Evolutionary conservation across 805 yeast genomes (phyloP).

Genomic region (Babjeviella inositovora): DNA sequence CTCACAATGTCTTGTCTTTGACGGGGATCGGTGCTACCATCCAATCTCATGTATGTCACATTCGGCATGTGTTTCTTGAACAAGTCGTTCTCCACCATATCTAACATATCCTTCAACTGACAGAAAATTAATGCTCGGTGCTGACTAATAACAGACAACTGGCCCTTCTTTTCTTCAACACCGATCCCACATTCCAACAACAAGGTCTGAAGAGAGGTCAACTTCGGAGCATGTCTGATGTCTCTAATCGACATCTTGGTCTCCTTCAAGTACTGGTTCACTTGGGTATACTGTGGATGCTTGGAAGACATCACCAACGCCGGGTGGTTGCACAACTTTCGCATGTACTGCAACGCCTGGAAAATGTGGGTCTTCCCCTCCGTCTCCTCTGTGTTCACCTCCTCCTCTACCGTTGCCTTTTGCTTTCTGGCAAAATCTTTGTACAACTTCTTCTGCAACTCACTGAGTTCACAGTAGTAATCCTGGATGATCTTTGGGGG

Average conservation of each 20-base stretch:
- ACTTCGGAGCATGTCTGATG: slow-evolving; percentile 81
- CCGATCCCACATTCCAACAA: slow-evolving; percentile 91
- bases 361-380: slow-evolving; percentile 80
- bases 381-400: slow-evolving; percentile 18
- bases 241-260: slow-evolving; percentile 49
- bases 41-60: slow-evolving; percentile 87
- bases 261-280: slow-evolving; percentile 38
- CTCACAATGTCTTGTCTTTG: slow-evolving; percentile 83
- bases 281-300: slow-evolving; percentile 71
- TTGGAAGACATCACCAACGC: slow-evolving; percentile 68
- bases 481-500: slow-evolving; percentile 99
- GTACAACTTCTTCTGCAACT: slow-evolving; percentile 75
- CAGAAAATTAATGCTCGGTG: slow-evolving; percentile 93
- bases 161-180: slow-evolving; percentile 7
- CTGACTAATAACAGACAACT: slow-evolving; percentile 60
- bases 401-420: slow-evolving; percentile 48
- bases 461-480: slow-evolving; percentile 91
- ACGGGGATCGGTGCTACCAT: slow-evolving; percentile 87
- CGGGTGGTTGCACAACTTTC: slow-evolving; percentile 94
- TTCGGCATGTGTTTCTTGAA: slow-evolving; percentile 74
- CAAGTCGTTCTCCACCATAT: slow-evolving; percentile 85
- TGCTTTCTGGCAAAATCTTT: slow-evolving; percentile 83
- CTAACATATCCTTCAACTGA: slow-evolving; percentile 95
- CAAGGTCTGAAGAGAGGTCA: slow-evolving; percentile 65
- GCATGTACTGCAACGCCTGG: slow-evolving; percentile 95